These are phyloP conservation scores for Aspergillus pseudoterreus DNA, from an alignment of 2,329 filamentous ascomycete species.

Conservation along the genomic window DNA sequence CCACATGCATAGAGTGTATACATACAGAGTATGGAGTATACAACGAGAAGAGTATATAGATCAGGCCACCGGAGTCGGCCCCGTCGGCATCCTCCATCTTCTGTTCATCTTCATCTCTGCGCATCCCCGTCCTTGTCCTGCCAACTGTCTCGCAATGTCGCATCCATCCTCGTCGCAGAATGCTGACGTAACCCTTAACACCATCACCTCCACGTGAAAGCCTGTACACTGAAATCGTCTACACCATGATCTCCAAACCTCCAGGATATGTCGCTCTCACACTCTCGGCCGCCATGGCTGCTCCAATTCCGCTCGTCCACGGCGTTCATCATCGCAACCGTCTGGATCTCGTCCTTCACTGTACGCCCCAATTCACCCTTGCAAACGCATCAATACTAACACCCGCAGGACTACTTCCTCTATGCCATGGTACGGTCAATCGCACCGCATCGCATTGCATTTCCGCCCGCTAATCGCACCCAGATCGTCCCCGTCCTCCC, in stretches of 20 bases:
- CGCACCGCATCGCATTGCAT: neutral
- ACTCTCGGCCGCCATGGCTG: slow-evolving; percentile 19
- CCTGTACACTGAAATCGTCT: too few relatives aligned
- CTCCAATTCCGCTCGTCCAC: slow-evolving; percentile 56
- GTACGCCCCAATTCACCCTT: slow-evolving; percentile 12
- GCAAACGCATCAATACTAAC: neutral
- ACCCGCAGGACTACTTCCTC: slow-evolving; percentile 25
- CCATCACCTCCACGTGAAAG: neutral
- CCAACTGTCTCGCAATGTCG: neutral
- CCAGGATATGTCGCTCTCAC: neutral
- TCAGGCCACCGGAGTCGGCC: too few relatives aligned
- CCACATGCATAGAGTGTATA: too few relatives aligned
- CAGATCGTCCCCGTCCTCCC: slow-evolving; percentile 31
- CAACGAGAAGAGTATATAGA: too few relatives aligned
- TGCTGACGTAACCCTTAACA: slow-evolving; percentile 1
- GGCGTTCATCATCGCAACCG: slow-evolving; percentile 56
- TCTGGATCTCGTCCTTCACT: slow-evolving; percentile 37
- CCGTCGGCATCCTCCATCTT: too few relatives aligned
- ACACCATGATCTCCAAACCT: too few relatives aligned
- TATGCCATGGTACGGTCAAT: slow-evolving; percentile 25
- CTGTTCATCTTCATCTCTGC: too few relatives aligned
- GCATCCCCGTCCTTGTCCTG: too few relatives aligned
- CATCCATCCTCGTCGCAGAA: neutral
- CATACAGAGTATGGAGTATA: too few relatives aligned
- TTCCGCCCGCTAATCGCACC: neutral